Evolutionary conservation across 164 flowering plant genomes (phyloP), one percentile per base, ranked within the genome.

Genomic region (Stephania japonica): DNA sequence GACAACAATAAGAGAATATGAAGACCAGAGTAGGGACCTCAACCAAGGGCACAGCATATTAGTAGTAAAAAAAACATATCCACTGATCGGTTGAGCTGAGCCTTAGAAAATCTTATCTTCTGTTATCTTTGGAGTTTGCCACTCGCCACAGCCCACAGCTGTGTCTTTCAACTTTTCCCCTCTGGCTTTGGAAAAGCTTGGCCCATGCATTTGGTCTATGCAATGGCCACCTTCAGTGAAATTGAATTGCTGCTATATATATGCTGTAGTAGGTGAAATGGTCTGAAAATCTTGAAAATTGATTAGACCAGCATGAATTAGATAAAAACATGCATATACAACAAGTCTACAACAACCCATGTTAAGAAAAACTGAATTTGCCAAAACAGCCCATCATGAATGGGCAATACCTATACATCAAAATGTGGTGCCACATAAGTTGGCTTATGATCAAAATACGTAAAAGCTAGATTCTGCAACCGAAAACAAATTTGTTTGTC

Each of bases 101-200:
- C 68, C 68, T 26, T 42, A 65, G 19, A 65, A 32, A 65, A 65
- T 42, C 7, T 65, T 65, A 65, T 65, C 68, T n/a, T 65, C 38
- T 32, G 68, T 59, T 59, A 65, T 65, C 68, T 32, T 42, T 65
- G 6, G 8, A 27, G 14, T 65, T 65, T 42, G 16, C 68, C 68
- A 32, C 38, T 32, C 38, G 38, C 38, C 38, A 32, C 38, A 32
- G 4, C 38, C 38, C 38, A 65, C 68, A 65, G 68, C 43, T 65
- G 68, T 65, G 68, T 14, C 68, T 65, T 27, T 65, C 68, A 27
- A 13, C 68, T 65, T 65, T 10, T 64, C 63, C 0, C 21, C n/a
- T 21, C 23, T 19, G 38, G 38, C 63, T 16, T 16, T 16, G 63
- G 8, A 56, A 23, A 56, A 14, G 63, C 18, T 56, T n/a, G 63